Conservation (phyloP, 805 yeast species). For the Grigorovia yakushimaensis region DNA sequence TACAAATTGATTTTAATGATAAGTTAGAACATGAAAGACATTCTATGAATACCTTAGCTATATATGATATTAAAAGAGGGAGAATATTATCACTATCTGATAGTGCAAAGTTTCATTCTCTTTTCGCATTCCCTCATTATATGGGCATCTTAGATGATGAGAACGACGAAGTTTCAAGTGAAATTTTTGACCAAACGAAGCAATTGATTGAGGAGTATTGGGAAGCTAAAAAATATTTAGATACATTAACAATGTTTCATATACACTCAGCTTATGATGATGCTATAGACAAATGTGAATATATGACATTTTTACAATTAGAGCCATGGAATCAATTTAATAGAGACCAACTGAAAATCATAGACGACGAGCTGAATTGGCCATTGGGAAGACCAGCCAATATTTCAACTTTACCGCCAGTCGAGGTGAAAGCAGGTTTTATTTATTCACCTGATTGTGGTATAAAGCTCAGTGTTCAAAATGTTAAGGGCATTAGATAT, state of each 20-base stretch:
- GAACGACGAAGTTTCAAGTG: slow-evolving; percentile 30
- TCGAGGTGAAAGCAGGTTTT: slow-evolving; percentile 46
- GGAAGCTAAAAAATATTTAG: slow-evolving; percentile 35
- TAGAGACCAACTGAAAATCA: slow-evolving; percentile 40
- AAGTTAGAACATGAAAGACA: slow-evolving; percentile 40
- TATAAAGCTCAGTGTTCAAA: slow-evolving; percentile 34
- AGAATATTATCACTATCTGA: slow-evolving; percentile 47
- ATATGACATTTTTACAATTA: slow-evolving; percentile 55
- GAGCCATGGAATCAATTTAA: slow-evolving; percentile 47
- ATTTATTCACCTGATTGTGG: slow-evolving; percentile 90
- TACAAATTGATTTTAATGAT: slow-evolving; percentile 32
- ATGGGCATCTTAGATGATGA: slow-evolving; percentile 32
- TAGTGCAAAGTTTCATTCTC: slow-evolving; percentile 56
- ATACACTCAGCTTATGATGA: slow-evolving; percentile 24
- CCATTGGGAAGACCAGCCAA: slow-evolving; percentile 78
- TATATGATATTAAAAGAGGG: slow-evolving; percentile 60
- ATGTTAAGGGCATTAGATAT: slow-evolving; percentile 44
- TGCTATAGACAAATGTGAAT: slow-evolving; percentile 52
- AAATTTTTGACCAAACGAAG: slow-evolving; percentile 37
- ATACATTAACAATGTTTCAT: slow-evolving; percentile 38
- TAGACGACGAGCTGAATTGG: slow-evolving; percentile 61
- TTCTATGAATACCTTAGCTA: slow-evolving; percentile 43
- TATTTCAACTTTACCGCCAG: slow-evolving; percentile 38
- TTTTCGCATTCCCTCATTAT: slow-evolving; percentile 52
- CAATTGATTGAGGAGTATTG: slow-evolving; percentile 35